phyloP scores from a whole-genome alignment of 768 basidiomycete species.

The Termitomyces eurrhizus region DNA sequence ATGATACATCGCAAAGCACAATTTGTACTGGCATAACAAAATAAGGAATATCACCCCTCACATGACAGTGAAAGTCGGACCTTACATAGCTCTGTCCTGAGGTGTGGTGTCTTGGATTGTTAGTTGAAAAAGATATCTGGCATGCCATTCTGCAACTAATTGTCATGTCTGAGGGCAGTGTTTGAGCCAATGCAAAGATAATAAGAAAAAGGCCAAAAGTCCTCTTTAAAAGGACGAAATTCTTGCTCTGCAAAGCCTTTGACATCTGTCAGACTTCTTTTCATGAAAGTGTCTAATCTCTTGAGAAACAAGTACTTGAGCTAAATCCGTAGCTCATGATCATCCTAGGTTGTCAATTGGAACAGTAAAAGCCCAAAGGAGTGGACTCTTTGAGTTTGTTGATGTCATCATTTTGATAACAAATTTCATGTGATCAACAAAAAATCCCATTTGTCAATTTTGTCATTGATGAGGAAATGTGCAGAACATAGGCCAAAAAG shows the following conservation, averaged over 20 bases:
- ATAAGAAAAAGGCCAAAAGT: conserved; percentile 26
- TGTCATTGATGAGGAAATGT: conserved; percentile 35
- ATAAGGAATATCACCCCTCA: conserved; percentile 13
- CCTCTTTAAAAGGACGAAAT: conserved; percentile 56
- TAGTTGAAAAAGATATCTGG: conserved; percentile 48
- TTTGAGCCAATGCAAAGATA: conserved; percentile 18
- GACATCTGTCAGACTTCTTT: conserved; percentile 53
- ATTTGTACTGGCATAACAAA: conserved; percentile 34
- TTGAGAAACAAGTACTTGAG: conserved; percentile 50
- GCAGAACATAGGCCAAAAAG: conserved; percentile 50
- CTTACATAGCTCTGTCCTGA: conserved; percentile 17
- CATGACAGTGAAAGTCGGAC: conserved; percentile 15
- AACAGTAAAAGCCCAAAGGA: not conserved
- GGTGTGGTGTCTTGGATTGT: conserved; percentile 9
- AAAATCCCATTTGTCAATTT: conserved; percentile 16
- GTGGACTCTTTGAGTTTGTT: not conserved
- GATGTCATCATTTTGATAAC: not conserved
- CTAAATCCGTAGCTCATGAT: conserved; percentile 38
- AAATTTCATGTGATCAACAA: conserved; percentile 26
- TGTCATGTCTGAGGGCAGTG: conserved; percentile 36
- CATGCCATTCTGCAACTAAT: conserved; percentile 62
- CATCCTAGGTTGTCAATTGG: conserved; percentile 2
- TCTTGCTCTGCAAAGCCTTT: conserved; percentile 61
- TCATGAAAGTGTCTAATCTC: conserved; percentile 60
- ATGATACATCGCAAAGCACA: conserved; percentile 47